Evolutionary conservation across 345 rosid species (phyloP).

Genomic region (Jatropha curcas): DNA sequence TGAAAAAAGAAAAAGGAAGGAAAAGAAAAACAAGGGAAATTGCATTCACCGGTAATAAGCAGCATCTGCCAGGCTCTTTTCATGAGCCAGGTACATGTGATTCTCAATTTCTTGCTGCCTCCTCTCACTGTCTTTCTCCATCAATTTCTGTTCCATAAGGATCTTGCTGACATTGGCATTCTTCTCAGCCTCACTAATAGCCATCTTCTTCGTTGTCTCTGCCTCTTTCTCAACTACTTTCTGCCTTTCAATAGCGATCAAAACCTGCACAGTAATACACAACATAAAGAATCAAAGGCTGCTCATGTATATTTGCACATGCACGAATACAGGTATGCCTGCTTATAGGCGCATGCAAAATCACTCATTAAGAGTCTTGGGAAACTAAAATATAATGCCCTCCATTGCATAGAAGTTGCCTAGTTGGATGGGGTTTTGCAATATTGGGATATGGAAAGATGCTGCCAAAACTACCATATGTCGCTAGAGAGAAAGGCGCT

Average conservation of each 20-base stretch:
- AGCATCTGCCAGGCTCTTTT: constrained; percentile 84
- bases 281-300: constrained; percentile 1
- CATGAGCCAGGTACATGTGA: constrained; percentile 71
- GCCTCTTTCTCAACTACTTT: constrained; percentile 89
- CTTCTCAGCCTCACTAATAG: constrained; percentile 91
- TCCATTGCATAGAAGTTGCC: neutral
- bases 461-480: neutral
- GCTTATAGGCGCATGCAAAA: neutral
- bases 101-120: constrained; percentile 83
- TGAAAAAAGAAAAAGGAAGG: neutral
- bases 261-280: constrained; percentile 47
- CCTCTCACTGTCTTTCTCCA: constrained; percentile 79
- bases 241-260: constrained; percentile 80
- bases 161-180: constrained; percentile 81
- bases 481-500: too few relatives aligned
- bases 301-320: neutral
- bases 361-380: neutral
- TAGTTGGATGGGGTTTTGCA: neutral
- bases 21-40: constrained; percentile 7
- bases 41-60: constrained; percentile 67
- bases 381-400: neutral
- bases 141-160: constrained; percentile 78
- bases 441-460: neutral
- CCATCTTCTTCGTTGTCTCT: constrained; percentile 83
- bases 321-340: neutral